Base-by-base conservation (phyloP, 257 asterid species). In the Eucommia ulmoides region DNA sequence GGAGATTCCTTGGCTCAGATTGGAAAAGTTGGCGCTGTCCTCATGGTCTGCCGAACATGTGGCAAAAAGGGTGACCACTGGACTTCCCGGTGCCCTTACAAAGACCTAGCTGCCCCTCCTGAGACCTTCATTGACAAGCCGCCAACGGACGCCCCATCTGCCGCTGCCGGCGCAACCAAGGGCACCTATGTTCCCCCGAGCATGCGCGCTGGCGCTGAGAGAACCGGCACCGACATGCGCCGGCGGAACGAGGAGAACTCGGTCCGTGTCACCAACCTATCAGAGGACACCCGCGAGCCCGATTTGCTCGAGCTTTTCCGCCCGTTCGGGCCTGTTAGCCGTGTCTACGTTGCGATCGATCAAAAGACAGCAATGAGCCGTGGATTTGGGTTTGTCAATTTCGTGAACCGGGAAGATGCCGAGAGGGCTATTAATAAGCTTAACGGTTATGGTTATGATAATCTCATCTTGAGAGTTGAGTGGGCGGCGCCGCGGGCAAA, bases 401-500 rank as follows among this genome's bases (percentile, higher is more conserved):
- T 88, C 52, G 85, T 77, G 54, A 84, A 59, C 65, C 69, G 84
- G 62, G 97, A 82, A 49, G 94, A 88, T 58, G 94, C 87, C 2
- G 86, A 84, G 76, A 79, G 89, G 64, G 97, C 97, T n/a, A 84
- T 88, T 52, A 82, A 76, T 61, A 88, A 88, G 23, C 95, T 88
- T 9, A 79, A 82, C 59, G 95, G 94, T 2, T 84, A 82, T 70
- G 95, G 97, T 49, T 88, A 84, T 52, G 94, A 84, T 50, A 88
- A 79, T 60, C 95, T 88, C 50, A 88, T 84, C 61, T 87, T 88
- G 10, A 74, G 93, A 66, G 97, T 84, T 65, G 97, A 88, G 68
- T 84, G 97, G 97, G 95, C 97, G 50, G 93, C 97, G 45, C 97
- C 97, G 2, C 73, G 97, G 68, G 50, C 82, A 7, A 84, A 66